Evolutionary conservation across 257 asterid species (phyloP).

Genomic region (Lithospermum erythrorhizon): DNA sequence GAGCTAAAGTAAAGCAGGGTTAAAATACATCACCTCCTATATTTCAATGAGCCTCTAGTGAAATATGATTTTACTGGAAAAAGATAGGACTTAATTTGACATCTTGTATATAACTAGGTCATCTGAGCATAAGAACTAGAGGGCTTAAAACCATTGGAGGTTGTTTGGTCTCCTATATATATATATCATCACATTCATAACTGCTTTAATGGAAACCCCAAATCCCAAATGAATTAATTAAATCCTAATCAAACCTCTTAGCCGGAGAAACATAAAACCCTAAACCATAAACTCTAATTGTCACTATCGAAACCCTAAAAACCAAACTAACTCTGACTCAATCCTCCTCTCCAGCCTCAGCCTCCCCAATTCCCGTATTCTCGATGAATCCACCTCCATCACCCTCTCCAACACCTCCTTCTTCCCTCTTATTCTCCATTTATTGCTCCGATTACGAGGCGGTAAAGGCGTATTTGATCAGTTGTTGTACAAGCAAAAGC

Average conservation of each 20-base stretch:
- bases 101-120: no score
- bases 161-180: no score
- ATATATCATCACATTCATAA: no score
- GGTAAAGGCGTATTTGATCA: slow-evolving; percentile 99
- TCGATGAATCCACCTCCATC: slow-evolving; percentile 26
- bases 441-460: slow-evolving; percentile 65
- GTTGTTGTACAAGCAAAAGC: slow-evolving; percentile 85
- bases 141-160: no score
- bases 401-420: slow-evolving; percentile 2
- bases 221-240: slow-evolving; percentile 17
- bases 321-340: slow-evolving; percentile 41
- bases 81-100: not conserved
- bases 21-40: slow-evolving; percentile 29
- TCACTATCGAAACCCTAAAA: slow-evolving; percentile 37
- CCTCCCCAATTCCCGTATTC: slow-evolving; percentile 23
- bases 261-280: slow-evolving; percentile 56
- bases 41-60: slow-evolving; percentile 58
- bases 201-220: not conserved
- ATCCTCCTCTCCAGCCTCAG: slow-evolving; percentile 46
- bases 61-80: slow-evolving; percentile 40
- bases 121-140: no score
- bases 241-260: slow-evolving; percentile 52
- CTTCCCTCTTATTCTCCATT: slow-evolving; percentile 37
- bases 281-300: slow-evolving; percentile 42
- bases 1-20: slow-evolving; percentile 18